Conservation (phyloP, 306 rosid genomes). For the Corylus heterophylla region DNA sequence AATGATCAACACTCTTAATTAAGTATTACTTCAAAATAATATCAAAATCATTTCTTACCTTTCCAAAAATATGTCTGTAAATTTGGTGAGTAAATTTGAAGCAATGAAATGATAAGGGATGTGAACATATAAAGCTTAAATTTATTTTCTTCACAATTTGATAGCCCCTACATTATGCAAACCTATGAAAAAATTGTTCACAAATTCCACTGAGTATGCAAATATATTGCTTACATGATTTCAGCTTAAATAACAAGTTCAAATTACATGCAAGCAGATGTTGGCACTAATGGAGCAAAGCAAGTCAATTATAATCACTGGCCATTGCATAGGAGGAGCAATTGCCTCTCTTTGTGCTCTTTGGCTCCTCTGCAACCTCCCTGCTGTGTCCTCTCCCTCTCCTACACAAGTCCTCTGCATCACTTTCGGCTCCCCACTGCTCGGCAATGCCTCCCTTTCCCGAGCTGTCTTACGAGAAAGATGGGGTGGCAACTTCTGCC, state of each 20-base stretch:
- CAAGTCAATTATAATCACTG: constrained; percentile 78
- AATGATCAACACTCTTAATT: too few relatives aligned
- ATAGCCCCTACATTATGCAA: background rate
- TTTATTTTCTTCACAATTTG: too few relatives aligned
- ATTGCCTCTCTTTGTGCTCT: constrained; percentile 73
- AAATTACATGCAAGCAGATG: constrained; percentile 45
- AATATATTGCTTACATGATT: background rate
- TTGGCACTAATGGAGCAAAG: constrained; percentile 36
- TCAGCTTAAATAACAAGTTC: background rate
- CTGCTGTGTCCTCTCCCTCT: constrained; percentile 32
- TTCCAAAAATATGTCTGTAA: too few relatives aligned
- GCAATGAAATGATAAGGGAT: too few relatives aligned
- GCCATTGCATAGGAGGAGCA: constrained; percentile 89
- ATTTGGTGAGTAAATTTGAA: too few relatives aligned
- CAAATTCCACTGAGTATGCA: background rate
- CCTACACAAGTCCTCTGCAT: constrained; percentile 52
- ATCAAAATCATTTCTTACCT: too few relatives aligned
- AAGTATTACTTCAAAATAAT: too few relatives aligned
- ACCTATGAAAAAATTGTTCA: background rate
- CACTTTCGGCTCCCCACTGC: constrained; percentile 78
- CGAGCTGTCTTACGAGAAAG: constrained; percentile 59
- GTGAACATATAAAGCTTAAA: too few relatives aligned
- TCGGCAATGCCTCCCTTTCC: constrained; percentile 71
- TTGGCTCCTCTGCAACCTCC: constrained; percentile 67
- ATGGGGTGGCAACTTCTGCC: constrained; percentile 82